Evolutionary conservation across 1,284 basidiomycete genomes (phyloP), one percentile per base, ranked within the genome.

Genomic region (Stereum hirsutum): DNA sequence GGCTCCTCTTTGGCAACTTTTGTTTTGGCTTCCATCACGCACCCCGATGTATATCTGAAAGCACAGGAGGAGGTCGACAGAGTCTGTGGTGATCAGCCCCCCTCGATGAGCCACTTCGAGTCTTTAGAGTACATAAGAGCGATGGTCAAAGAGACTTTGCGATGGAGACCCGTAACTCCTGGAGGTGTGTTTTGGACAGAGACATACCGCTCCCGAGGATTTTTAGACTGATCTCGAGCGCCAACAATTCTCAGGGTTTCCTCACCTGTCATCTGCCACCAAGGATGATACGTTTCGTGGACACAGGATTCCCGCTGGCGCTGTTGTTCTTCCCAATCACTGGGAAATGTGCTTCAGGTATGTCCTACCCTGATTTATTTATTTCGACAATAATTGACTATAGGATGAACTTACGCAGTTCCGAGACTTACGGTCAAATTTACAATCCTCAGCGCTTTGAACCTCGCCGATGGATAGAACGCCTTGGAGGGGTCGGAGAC

Each of bases 51-150:
- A n/a, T 26, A 26, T 15, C 12, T 12, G 17, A 20, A 14, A 12
- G 38, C 38, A 15, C 38, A 39, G 38, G 38, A 23, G 7, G 38
- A 39, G 38, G 24, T 39, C 12, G 38, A 39, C 3, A n/a, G 17
- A n/a, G 24, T 39, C 11, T 39, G 38, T 5, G 38, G 24, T 15
- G 38, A 17, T 7, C 38, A 19, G 7, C 10, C 2, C 11, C 38
- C 38, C 14, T 14, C 10, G n/a, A 39, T 39, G 25, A 15, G 20
- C 2, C 24, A 39, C 2, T 20, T 39, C 6, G 12, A 26, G 8
- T n/a, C 17, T 12, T 23, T 25, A 10, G 17, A 15, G 24, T 39
- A 39, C 38, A 15, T 39, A 26, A 14, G 20, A 12, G 38, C 38
- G 15, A 23, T 27, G 23, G 25, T 11, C 17, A 39, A 39, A n/a